A percentile compares a stretch with the other conserved stretches of the same genome.
Conservation (phyloP, 177 flowering plant species). For the Vitis hybrid region DNA sequence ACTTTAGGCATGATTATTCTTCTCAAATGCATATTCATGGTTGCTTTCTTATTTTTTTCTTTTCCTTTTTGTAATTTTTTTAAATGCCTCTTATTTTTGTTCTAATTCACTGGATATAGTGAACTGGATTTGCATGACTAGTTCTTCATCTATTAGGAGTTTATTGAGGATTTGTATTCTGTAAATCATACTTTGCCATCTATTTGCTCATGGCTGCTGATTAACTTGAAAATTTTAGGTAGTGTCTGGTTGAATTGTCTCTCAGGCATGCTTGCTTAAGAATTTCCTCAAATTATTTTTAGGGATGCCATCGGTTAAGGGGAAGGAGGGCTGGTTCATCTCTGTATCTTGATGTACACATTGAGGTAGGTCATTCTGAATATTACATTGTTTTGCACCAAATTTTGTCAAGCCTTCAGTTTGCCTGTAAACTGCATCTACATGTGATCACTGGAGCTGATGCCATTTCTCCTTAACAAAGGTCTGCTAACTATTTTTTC, state of each 20-base stretch:
- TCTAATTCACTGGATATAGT: not conserved
- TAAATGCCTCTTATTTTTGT: no score
- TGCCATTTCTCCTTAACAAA: not conserved
- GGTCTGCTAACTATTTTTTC: not conserved
- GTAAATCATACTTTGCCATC: no score
- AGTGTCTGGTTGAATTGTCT: not conserved
- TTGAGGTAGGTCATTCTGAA: constrained; percentile 52
- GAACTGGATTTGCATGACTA: no score
- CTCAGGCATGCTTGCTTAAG: not conserved
- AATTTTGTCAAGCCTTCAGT: not conserved
- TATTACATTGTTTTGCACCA: not conserved
- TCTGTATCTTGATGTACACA: constrained; percentile 88
- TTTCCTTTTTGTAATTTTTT: no score
- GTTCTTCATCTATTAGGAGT: no score
- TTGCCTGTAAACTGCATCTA: not conserved
- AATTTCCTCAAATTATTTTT: constrained; percentile 7
- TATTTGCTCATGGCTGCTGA: not conserved
- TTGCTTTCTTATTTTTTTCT: no score
- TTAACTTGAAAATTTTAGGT: not conserved
- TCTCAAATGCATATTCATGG: no score
- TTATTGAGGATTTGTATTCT: no score
- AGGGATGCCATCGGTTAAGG: constrained; percentile 90
- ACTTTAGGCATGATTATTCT: no score
- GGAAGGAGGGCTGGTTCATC: constrained; percentile 96
- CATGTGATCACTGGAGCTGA: not conserved